These are phyloP conservation scores for Phytophthora pini DNA, from an alignment of 352 stramenopile genomes.

Conservation along the genomic window DNA sequence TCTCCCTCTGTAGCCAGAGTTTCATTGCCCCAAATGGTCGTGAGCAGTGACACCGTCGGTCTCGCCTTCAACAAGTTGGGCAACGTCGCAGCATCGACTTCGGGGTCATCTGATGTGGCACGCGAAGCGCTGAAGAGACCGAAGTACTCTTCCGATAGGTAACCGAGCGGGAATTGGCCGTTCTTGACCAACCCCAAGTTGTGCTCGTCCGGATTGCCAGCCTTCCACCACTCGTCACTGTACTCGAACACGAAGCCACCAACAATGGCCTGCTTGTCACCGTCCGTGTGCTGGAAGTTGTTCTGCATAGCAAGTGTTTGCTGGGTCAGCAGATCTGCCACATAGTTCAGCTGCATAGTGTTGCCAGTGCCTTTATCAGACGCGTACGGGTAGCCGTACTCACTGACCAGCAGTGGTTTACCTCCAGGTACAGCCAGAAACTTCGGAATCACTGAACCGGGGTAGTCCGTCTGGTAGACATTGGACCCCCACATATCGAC, in stretches of 20 bases:
- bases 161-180: constrained; percentile 65
- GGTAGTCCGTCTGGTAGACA: constrained; percentile 73
- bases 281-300: constrained; percentile 59
- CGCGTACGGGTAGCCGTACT: constrained; percentile 73
- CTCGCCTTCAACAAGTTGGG: constrained; percentile 50
- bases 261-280: constrained; percentile 58
- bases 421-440: constrained; percentile 48
- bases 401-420: constrained; percentile 65
- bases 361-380: constrained; percentile 50
- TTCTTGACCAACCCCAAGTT: constrained; percentile 57
- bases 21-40: constrained; percentile 48
- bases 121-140: constrained; percentile 34
- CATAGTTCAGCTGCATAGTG: constrained; percentile 45
- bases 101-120: constrained; percentile 10
- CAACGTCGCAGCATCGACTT: constrained; percentile 14
- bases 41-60: constrained; percentile 60
- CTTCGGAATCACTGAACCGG: constrained; percentile 56
- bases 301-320: constrained; percentile 60
- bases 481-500: constrained; percentile 81
- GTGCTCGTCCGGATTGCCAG: constrained; percentile 55
- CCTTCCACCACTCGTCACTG: constrained; percentile 83
- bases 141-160: constrained; percentile 72
- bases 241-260: constrained; percentile 82
- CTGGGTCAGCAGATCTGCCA: constrained; percentile 51
- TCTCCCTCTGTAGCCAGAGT: constrained; percentile 46